phyloP scores from a whole-genome alignment of 371 early-diverging fungal genomes.

The Umbelopsis sp. region DNA sequence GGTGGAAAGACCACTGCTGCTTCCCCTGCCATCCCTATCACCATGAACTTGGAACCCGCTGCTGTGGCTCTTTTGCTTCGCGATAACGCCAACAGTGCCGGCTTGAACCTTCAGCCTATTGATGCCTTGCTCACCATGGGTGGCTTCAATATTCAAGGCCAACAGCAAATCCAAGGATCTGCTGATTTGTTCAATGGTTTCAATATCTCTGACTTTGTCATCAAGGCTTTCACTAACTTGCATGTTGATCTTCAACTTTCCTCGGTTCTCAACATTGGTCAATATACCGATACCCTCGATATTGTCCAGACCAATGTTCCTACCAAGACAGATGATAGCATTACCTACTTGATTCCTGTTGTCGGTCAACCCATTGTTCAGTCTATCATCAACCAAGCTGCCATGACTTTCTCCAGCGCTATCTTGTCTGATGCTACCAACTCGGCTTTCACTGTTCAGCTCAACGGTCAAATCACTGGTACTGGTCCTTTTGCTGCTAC shows the following conservation, averaged over 20 bases:
- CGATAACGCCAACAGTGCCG: conserved; percentile 46
- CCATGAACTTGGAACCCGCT: conserved; percentile 45
- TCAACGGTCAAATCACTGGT: conserved; percentile 53
- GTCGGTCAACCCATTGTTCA: conserved; percentile 61
- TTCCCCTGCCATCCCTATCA: conserved; percentile 38
- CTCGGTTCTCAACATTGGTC: conserved; percentile 52
- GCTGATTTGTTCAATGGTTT: conserved; percentile 44
- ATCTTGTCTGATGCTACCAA: conserved; percentile 51
- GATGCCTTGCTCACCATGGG: conserved; percentile 52
- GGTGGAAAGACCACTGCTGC: conserved; percentile 36
- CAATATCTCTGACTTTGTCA: conserved; percentile 48
- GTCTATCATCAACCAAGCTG: conserved; percentile 49
- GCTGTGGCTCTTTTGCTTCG: conserved; percentile 48
- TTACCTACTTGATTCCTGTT: conserved; percentile 53
- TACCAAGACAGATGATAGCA: conserved; percentile 43
- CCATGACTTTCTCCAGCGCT: conserved; percentile 48
- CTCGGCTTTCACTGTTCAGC: conserved; percentile 48
- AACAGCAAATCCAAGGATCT: conserved; percentile 37
- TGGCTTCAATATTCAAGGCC: conserved; percentile 41
- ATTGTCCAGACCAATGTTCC: conserved; percentile 53
- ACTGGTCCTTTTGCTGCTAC: conserved; percentile 65
- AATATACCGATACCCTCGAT: conserved; percentile 45
- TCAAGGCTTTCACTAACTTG: conserved; percentile 55
- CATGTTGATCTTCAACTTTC: conserved; percentile 51
- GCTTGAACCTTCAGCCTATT: conserved; percentile 45